A percentile compares a stretch with the other conserved stretches of the same genome.
phyloP scores from a whole-genome alignment of 257 asterid species.

The Verbena officinalis region DNA sequence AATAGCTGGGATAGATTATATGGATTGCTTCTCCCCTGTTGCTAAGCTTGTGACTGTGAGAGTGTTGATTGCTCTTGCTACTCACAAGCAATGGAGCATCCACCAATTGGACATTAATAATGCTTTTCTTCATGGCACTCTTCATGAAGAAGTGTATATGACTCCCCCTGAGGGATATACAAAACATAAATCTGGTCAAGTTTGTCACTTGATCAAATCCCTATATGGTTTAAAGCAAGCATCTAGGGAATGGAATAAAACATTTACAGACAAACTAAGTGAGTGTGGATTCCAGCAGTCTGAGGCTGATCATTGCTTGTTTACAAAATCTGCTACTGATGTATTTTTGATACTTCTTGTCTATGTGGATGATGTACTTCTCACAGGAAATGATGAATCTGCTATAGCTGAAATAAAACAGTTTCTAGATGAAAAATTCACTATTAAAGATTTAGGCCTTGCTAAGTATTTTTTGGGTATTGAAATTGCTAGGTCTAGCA shows the following conservation, averaged over 20 bases:
- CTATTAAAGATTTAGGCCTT: background rate
- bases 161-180: background rate
- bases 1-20: background rate
- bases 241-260: background rate
- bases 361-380: slow-evolving; percentile 5
- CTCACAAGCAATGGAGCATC: background rate
- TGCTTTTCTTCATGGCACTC: slow-evolving; percentile 1
- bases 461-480: background rate
- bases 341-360: background rate
- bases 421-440: background rate
- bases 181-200: too few relatives aligned
- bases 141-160: slow-evolving; percentile 13
- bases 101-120: background rate
- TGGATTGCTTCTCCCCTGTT: background rate
- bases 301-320: background rate
- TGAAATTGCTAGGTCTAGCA: background rate
- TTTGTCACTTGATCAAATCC: too few relatives aligned
- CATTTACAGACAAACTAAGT: background rate
- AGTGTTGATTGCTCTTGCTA: background rate
- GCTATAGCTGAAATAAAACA: background rate
- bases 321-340: background rate
- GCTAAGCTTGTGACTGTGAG: background rate
- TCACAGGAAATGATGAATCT: background rate
- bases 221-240: background rate
- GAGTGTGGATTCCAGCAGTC: slow-evolving; percentile 4